These are phyloP conservation scores for Lactarius sp. DNA, from an alignment of 768 basidiomycete species.

Conservation along the genomic window DNA sequence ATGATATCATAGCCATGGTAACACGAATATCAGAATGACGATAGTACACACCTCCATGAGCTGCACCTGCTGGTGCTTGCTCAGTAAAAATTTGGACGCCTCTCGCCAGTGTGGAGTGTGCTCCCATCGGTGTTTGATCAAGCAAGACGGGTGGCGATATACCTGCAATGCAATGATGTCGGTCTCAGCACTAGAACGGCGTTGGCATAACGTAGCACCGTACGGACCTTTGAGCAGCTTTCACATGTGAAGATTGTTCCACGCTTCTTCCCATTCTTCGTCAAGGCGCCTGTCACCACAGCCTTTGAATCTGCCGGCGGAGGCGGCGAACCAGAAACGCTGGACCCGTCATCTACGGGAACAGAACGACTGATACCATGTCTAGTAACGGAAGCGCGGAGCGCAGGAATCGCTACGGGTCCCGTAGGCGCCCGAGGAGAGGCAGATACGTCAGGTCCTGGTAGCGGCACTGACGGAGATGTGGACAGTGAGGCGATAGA, in stretches of 20 bases:
- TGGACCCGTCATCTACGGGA: constrained; percentile 26
- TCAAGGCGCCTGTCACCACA: constrained; percentile 31
- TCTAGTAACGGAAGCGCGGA: not conserved
- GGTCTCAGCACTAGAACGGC: not conserved
- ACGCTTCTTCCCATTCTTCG: constrained; percentile 61
- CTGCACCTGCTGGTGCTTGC: constrained; percentile 97
- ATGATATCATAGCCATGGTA: constrained; percentile 15
- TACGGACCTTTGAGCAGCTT: constrained; percentile 83
- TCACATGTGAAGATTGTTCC: constrained; percentile 89
- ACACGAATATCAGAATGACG: constrained; percentile 6
- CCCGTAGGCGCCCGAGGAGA: constrained; percentile 24
- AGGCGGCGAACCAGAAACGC: constrained; percentile 21
- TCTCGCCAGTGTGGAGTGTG: constrained; percentile 96
- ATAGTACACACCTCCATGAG: constrained; percentile 69
- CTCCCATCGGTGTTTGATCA: constrained; percentile 98
- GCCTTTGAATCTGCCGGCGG: constrained; percentile 18
- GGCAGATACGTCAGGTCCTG: constrained; percentile 26
- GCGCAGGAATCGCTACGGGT: constrained; percentile 18
- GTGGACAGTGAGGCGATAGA: constrained; percentile 42
- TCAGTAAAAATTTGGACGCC: constrained; percentile 82
- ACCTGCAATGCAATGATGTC: constrained; percentile 41
- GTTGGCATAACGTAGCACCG: not conserved
- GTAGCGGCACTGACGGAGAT: constrained; percentile 34
- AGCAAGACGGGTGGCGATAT: constrained; percentile 88
- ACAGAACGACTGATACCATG: constrained; percentile 10